A percentile compares a stretch with the other conserved stretches of the same genome.
These are phyloP conservation scores for Fraxinus greggii DNA, from an alignment of 305 asterid species.

Conservation along the genomic window DNA sequence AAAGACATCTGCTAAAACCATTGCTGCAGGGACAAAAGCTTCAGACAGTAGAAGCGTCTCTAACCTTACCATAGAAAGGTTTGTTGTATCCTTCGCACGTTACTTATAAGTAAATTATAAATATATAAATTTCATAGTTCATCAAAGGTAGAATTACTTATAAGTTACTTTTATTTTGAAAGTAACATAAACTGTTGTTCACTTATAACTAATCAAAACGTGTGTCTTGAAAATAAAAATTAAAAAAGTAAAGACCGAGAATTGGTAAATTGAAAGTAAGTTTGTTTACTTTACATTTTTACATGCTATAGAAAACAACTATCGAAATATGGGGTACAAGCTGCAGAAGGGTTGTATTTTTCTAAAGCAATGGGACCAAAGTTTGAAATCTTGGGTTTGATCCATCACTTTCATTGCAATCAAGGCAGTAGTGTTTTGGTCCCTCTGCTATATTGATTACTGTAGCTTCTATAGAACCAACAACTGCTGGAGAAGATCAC, in stretches of 20 bases:
- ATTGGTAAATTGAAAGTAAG: too few relatives aligned
- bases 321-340: not conserved
- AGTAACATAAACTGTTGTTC: too few relatives aligned
- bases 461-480: not conserved
- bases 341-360: not conserved
- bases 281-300: not conserved
- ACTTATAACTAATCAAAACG: too few relatives aligned
- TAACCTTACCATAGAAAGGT: not conserved
- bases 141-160: not conserved
- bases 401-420: conserved; percentile 9
- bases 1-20: not conserved
- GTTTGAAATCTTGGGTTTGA: not conserved
- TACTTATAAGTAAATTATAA: not conserved
- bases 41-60: not conserved
- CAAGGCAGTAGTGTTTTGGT: not conserved
- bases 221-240: not conserved
- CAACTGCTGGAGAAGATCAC: not conserved
- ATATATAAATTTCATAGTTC: not conserved
- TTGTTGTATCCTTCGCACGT: not conserved
- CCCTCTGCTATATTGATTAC: not conserved
- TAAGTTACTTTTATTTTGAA: not conserved
- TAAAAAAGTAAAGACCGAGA: not conserved
- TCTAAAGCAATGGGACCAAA: not conserved
- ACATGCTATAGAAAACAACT: not conserved
- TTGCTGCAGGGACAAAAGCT: not conserved